A percentile compares a stretch with the other conserved stretches of the same genome.
Evolutionary conservation across 2,329 filamentous ascomycete genomes (phyloP).

Genomic region (Akanthomyces lecanii): DNA sequence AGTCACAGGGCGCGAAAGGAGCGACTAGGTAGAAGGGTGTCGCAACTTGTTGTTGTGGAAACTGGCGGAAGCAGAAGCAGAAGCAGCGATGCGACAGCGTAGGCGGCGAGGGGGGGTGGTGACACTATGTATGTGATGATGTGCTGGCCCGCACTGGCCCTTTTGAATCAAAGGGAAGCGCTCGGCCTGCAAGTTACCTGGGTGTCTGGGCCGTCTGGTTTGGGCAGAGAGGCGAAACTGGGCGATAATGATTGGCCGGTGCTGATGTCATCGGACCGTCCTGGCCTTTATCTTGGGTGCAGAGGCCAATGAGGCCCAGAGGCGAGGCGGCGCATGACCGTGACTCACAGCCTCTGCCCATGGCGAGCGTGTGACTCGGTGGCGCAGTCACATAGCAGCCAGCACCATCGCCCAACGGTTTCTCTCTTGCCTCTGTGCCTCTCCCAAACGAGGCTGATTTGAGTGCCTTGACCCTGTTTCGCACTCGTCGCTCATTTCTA

Average conservation of each 20-base stretch:
- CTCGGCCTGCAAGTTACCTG: background rate
- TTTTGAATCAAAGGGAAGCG: background rate
- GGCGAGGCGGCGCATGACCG: slow-evolving; percentile 23
- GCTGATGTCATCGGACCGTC: slow-evolving; percentile 23
- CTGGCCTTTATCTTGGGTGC: background rate
- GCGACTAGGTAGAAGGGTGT: background rate
- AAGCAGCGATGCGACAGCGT: background rate
- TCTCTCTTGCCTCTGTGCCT: background rate
- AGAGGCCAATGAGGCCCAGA: background rate
- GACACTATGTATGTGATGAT: background rate
- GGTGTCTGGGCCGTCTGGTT: background rate
- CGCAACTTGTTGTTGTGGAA: background rate
- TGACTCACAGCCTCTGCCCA: slow-evolving; percentile 21
- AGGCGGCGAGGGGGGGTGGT: background rate
- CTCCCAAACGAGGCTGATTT: background rate
- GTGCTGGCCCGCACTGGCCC: slow-evolving; percentile 3
- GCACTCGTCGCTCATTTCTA: background rate
- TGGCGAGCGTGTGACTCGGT: slow-evolving; percentile 16
- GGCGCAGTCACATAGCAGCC: slow-evolving; percentile 14
- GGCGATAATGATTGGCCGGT: slow-evolving; percentile 21
- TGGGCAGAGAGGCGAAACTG: slow-evolving; percentile 16
- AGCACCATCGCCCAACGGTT: background rate
- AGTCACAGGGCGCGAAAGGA: slow-evolving; percentile 8
- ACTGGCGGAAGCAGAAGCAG: background rate
- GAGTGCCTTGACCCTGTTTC: background rate